phyloP scores from a whole-genome alignment of 177 flowering plant genomes.

The Telopea speciosissima region DNA sequence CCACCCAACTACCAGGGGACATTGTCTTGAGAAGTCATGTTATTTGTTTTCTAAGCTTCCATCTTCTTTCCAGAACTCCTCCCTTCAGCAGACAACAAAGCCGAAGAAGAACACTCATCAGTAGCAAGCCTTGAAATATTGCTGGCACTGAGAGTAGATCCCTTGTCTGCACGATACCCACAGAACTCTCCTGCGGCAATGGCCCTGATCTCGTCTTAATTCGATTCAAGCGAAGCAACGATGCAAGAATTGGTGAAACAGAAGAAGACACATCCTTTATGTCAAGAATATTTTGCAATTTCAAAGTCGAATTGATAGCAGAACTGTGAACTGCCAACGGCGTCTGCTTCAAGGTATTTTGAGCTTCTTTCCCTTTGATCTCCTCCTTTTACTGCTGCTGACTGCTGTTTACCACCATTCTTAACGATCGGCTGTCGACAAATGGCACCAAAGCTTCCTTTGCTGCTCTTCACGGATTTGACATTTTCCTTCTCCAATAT shows the following conservation, averaged over 20 bases:
- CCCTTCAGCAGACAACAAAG: slow-evolving; percentile 18
- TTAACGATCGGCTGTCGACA: slow-evolving; percentile 26
- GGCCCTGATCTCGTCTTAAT: slow-evolving; percentile 98
- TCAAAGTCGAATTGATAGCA: slow-evolving; percentile 4
- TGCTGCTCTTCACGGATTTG: slow-evolving; percentile 31
- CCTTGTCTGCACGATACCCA: slow-evolving; percentile 53
- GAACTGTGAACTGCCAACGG: background rate
- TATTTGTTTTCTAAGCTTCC: slow-evolving; percentile 27
- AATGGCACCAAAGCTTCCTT: slow-evolving; percentile 1
- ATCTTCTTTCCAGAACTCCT: slow-evolving; percentile 31
- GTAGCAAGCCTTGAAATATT: slow-evolving; percentile 52
- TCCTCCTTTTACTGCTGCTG: slow-evolving; percentile 26
- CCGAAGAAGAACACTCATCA: slow-evolving; percentile 17
- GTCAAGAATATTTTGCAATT: slow-evolving; percentile 16
- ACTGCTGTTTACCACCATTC: slow-evolving; percentile 11
- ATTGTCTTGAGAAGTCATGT: slow-evolving; percentile 16
- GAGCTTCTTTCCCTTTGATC: too few species aligned
- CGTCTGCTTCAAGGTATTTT: slow-evolving; percentile 16
- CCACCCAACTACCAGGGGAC: slow-evolving; percentile 23
- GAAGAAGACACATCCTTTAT: slow-evolving; percentile 19
- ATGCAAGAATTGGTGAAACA: slow-evolving; percentile 72
- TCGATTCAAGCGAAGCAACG: slow-evolving; percentile 79
- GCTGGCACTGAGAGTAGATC: slow-evolving; percentile 52
- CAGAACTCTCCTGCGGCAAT: slow-evolving; percentile 91
- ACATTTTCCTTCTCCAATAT: slow-evolving; percentile 75